Percentiles rank a stretch among this genome's conserved stretches.
Evolutionary conservation across 306 rosid genomes (phyloP).

Genomic region (Castanea mollissima): DNA sequence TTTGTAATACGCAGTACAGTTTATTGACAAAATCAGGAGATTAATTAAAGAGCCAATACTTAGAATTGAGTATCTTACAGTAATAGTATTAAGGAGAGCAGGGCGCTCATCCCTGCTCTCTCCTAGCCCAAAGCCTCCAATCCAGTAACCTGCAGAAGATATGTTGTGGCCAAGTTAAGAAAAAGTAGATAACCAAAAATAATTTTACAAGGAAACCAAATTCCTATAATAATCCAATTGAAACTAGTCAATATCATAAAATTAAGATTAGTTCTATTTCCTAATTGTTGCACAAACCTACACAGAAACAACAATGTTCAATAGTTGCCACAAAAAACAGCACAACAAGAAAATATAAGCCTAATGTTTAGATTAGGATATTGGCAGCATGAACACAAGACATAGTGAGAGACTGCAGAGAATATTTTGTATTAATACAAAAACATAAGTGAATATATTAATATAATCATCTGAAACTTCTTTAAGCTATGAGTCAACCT

Average conservation of each 20-base stretch:
- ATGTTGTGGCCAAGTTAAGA: constrained; percentile 14
- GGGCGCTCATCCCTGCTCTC: constrained; percentile 84
- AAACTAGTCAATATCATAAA: background rate
- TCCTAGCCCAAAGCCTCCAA: constrained; percentile 97
- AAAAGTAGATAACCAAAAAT: constrained; percentile 3
- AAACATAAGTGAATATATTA: background rate
- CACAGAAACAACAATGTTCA: background rate
- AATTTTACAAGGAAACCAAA: background rate
- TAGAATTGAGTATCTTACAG: constrained; percentile 41
- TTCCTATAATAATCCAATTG: background rate
- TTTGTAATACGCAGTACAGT: background rate
- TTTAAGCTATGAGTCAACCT: background rate
- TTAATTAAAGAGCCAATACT: constrained; percentile 1
- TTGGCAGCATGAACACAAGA: background rate
- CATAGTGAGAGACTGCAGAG: background rate
- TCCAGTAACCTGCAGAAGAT: constrained; percentile 72
- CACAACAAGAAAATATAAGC: background rate
- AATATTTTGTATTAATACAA: background rate
- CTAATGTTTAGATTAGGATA: background rate
- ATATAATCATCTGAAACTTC: background rate
- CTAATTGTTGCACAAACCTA: background rate
- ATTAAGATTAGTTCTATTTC: background rate
- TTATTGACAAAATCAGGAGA: background rate
- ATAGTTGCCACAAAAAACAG: background rate
- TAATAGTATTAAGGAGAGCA: constrained; percentile 61